Conservation (phyloP, 192 early-diverging fungal genomes). For the Backusella circina region DNA sequence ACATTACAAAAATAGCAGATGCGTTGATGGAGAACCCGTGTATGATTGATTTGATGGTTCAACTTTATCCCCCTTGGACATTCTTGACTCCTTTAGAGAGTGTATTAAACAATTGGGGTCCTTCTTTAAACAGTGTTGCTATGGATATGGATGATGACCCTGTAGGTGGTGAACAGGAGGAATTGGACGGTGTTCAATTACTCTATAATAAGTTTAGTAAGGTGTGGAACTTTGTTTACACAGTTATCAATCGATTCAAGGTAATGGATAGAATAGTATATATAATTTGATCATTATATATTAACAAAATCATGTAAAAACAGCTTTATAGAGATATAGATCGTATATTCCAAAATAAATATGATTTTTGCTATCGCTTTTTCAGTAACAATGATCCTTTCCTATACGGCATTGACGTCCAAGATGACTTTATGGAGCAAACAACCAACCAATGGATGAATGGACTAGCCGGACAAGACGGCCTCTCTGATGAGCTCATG, state of each 20-base stretch:
- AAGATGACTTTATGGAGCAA: slow-evolving; percentile 13
- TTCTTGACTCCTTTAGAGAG: slow-evolving; percentile 27
- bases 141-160: slow-evolving; percentile 5
- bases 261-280: background rate
- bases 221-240: slow-evolving; percentile 25
- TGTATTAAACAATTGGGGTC: slow-evolving; percentile 30
- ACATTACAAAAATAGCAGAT: slow-evolving; percentile 22
- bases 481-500: slow-evolving; percentile 28
- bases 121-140: background rate
- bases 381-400: slow-evolving; percentile 16
- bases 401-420: slow-evolving; percentile 10
- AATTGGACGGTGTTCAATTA: slow-evolving; percentile 23
- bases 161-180: slow-evolving; percentile 11
- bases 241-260: slow-evolving; percentile 20
- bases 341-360: slow-evolving; percentile 10
- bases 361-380: slow-evolving; percentile 27
- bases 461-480: slow-evolving; percentile 25
- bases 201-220: slow-evolving; percentile 27
- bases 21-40: slow-evolving; percentile 23
- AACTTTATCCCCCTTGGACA: slow-evolving; percentile 23
- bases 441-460: slow-evolving; percentile 25
- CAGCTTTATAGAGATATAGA: slow-evolving; percentile 13
- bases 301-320: background rate
- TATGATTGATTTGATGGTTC: slow-evolving; percentile 29
- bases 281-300: background rate